Conservation (phyloP, 768 basidiomycete genomes). For the Lactarius sp. region DNA sequence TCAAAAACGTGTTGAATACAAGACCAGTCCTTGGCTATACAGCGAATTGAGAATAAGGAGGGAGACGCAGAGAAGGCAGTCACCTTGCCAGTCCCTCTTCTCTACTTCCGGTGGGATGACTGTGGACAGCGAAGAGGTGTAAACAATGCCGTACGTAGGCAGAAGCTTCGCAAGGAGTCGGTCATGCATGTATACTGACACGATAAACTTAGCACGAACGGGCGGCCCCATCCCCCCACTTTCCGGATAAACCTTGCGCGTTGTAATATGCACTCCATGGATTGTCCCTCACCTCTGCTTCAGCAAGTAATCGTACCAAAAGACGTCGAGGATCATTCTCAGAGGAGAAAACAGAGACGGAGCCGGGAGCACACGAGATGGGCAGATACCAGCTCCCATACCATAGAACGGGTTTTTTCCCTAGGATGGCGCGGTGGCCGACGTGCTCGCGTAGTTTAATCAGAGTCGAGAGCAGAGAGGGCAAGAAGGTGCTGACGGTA, state of each 20-base stretch:
- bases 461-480: constrained; percentile 13
- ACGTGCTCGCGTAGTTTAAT: constrained; percentile 3
- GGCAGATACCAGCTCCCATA: constrained; percentile 23
- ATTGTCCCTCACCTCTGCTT: constrained; percentile 9
- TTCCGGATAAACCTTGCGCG: constrained; percentile 20
- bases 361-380: constrained; percentile 7
- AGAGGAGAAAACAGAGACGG: background rate
- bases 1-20: constrained; percentile 14
- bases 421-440: constrained; percentile 10
- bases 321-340: constrained; percentile 1
- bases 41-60: background rate
- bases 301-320: constrained; percentile 7
- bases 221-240: background rate
- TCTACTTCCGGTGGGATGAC: background rate
- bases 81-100: background rate
- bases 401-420: constrained; percentile 20
- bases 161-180: constrained; percentile 17
- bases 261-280: constrained; percentile 24
- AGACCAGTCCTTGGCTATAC: constrained; percentile 6
- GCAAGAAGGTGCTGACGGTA: constrained; percentile 19
- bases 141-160: constrained; percentile 11
- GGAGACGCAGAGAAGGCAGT: background rate
- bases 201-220: background rate
- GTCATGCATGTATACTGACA: constrained; percentile 22
- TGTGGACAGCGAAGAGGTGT: constrained; percentile 13